phyloP scores from a whole-genome alignment of 768 basidiomycete genomes.

The Pleurotus cornucopiae region DNA sequence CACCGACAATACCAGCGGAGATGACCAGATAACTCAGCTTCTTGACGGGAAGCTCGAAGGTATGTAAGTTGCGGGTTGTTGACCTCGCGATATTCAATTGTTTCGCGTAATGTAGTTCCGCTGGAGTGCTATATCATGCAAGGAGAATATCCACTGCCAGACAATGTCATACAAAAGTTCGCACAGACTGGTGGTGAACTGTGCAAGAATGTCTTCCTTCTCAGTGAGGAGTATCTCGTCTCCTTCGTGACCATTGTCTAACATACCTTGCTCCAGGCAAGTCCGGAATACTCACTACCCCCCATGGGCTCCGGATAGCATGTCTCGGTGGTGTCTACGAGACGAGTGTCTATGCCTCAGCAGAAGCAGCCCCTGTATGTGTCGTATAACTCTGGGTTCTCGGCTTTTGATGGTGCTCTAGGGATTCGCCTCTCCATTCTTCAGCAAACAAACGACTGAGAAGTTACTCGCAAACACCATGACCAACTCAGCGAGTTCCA shows the following conservation, averaged over 20 bases:
- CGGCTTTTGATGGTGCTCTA: constrained; percentile 21
- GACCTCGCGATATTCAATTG: background rate
- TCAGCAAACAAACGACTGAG: constrained; percentile 65
- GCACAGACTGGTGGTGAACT: constrained; percentile 75
- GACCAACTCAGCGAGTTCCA: constrained; percentile 39
- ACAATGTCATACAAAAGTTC: constrained; percentile 69
- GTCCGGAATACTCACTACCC: constrained; percentile 75
- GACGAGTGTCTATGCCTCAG: constrained; percentile 48
- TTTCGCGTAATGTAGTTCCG: constrained; percentile 49
- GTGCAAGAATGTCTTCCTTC: constrained; percentile 75
- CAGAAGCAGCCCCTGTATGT: constrained; percentile 64
- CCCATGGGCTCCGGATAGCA: constrained; percentile 77
- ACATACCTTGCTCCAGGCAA: constrained; percentile 48
- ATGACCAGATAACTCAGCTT: constrained; percentile 54
- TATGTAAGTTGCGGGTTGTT: constrained; percentile 18
- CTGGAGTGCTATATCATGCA: constrained; percentile 93
- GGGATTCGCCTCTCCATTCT: constrained; percentile 78
- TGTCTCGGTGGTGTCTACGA: constrained; percentile 82
- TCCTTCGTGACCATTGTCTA: background rate
- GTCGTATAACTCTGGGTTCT: background rate
- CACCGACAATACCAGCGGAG: constrained; percentile 26
- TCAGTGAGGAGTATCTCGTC: constrained; percentile 55
- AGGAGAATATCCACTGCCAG: constrained; percentile 73
- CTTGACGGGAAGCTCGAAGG: constrained; percentile 68
- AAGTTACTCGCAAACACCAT: constrained; percentile 70